Base-by-base conservation (phyloP, 805 yeast genomes). In the Scheffersomyces spartinae region DNA sequence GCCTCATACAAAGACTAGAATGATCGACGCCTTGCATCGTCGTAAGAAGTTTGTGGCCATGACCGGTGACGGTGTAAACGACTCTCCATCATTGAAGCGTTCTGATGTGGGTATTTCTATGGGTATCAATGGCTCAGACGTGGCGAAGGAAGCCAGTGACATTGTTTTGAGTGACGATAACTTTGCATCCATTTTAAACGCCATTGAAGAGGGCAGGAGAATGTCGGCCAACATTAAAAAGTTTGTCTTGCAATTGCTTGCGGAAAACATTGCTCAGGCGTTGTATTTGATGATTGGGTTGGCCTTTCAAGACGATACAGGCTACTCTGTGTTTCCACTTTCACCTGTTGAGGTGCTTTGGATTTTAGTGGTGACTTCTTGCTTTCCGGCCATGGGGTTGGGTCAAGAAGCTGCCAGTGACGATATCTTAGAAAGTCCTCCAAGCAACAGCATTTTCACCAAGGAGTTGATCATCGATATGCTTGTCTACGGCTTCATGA, bases 91-190 rank as follows among this genome's bases (percentile, higher is more conserved):
- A 18, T 57, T 79, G 50, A 78, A 78, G 46, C 71, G 61, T 35
- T 78, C 88, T 3, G 85, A 79, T 49, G 82, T 79, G 29, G 88
- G 88, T 36, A 77, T 79, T 47, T 84, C 88, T 7, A 79, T 79
- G 88, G 88, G 88, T 24, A 38, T 52, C 17, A 69, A 76, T 33
- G 88, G 88, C 4, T 73, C 82, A 8, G 88, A 79, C 55, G 88
- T 79, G 20, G 88, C 88, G n/a, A 79, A 79, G 47, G 83, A 78
- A 46, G 84, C 85, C 5, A 64, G 80, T 23, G 88, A 79, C 47
- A 76, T 79, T 47, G 81, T 79, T 10, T 61, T 79, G 26, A 65
- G 78, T 13, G 61, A 55, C 30, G 88, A 79, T 46, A 79, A 79
- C 48, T 79, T 79, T 51, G 81, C 86, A 4, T 76, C 86, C 10